These are phyloP conservation scores for Paramecium caudatum DNA, from an alignment of 73 alveolate genomes.

Conservation along the genomic window DNA sequence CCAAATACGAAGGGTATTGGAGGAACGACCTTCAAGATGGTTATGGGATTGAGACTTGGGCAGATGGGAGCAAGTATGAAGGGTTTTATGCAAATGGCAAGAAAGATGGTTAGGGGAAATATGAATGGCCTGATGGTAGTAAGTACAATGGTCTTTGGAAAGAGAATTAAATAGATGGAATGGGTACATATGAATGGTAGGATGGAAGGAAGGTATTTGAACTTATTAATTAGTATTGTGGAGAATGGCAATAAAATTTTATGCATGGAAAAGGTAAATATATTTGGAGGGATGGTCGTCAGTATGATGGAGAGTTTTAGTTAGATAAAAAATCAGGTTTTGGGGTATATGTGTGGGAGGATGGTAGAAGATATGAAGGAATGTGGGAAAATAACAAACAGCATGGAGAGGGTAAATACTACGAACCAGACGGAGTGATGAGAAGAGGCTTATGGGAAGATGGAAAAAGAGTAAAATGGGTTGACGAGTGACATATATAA, in stretches of 20 bases:
- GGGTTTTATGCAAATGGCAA: constrained; percentile 81
- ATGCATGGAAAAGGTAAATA: constrained; percentile 91
- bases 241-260: constrained; percentile 85
- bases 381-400: constrained; percentile 76
- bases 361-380: constrained; percentile 78
- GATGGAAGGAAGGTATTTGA: constrained; percentile 68
- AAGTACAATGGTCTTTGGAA: constrained; percentile 88
- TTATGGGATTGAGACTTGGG: constrained; percentile 82
- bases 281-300: constrained; percentile 87
- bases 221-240: constrained; percentile 80
- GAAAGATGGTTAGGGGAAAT: constrained; percentile 81
- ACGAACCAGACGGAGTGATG: constrained; percentile 50
- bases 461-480: constrained; percentile 63
- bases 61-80: constrained; percentile 83
- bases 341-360: constrained; percentile 82
- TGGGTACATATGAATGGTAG: constrained; percentile 82
- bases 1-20: constrained; percentile 88
- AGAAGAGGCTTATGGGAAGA: constrained; percentile 66
- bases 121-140: constrained; percentile 89
- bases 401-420: constrained; percentile 74
- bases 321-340: constrained; percentile 88
- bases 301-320: constrained; percentile 83
- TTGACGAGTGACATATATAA: constrained; percentile 42
- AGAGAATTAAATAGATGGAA: constrained; percentile 79
- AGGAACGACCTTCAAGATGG: constrained; percentile 86